phyloP scores from a whole-genome alignment of 1,284 basidiomycete genomes.

The Pascua guehoae region DNA sequence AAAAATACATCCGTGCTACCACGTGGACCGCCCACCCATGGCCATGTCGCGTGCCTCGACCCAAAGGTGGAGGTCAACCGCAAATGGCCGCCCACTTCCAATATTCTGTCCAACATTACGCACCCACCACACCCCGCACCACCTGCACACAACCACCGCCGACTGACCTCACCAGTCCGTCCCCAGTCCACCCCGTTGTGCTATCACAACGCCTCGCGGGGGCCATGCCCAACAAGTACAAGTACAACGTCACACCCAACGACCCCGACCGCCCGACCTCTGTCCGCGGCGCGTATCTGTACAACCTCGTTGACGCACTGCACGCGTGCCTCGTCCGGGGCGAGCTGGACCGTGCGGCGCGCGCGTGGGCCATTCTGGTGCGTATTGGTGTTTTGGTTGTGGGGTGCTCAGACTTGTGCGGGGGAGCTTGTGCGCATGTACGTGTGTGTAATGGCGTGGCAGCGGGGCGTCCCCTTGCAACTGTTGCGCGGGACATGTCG shows the following conservation, averaged over 20 bases:
- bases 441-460: background rate
- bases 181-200: background rate
- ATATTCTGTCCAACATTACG: too few relatives aligned
- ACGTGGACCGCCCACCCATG: too few relatives aligned
- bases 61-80: too few relatives aligned
- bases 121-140: too few relatives aligned
- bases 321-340: constrained; percentile 67
- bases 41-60: too few relatives aligned
- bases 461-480: too few relatives aligned
- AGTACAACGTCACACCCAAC: constrained; percentile 9
- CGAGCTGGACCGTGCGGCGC: constrained; percentile 63
- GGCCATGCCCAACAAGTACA: background rate
- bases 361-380: constrained; percentile 73
- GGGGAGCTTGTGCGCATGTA: too few relatives aligned
- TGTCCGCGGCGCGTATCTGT: constrained; percentile 40
- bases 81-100: too few relatives aligned
- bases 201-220: background rate
- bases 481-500: too few relatives aligned
- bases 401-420: background rate
- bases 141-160: too few relatives aligned
- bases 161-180: too few relatives aligned
- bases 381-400: constrained; percentile 14
- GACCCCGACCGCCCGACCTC: constrained; percentile 5
- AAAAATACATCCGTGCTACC: too few relatives aligned
- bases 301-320: constrained; percentile 51